Evolutionary conservation across 1,139 yeast genomes (phyloP), one percentile per base, ranked within the genome.

Genomic region (Kazachstania sp.): DNA sequence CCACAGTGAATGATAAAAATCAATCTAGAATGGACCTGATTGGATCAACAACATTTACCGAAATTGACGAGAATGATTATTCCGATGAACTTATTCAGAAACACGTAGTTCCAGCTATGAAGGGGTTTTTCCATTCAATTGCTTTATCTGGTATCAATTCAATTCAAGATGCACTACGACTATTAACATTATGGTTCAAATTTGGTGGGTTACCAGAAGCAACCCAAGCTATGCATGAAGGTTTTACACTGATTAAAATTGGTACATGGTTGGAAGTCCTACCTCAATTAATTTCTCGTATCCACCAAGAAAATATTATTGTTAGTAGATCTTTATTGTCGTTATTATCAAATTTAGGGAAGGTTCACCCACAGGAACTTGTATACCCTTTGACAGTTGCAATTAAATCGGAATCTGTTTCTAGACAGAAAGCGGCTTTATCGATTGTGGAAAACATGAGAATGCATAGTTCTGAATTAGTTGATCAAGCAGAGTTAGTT

Each of bases 341-440:
- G 0, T 70, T 94, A 37, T 71, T 94, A 53, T 78, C 95, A 2
- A 95, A 88, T 57, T 71, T 94, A 32, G 98, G 98, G 44, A 82
- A 86, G 56, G 94, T 92, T 1, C 97, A 94, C 66, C 98, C 99
- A 0, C 98, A 94, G 63, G 97, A 97, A 0, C 74, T 94, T 58
- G 94, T 92, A 3, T 90, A 88, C 61, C 98, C 98, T 3, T 72
- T 94, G 52, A 92, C 95, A 2, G 99, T 94, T 50, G 97, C 98
- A 6, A 88, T 90, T 43, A 90, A 95, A 53, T 86, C 97, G 0
- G 97, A 92, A 56, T 86, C 95, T 54, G 79, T 85, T 23, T 84
- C 83, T 18, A 78, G 98, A 59, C 94, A 88, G 66, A 78, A 80
- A 60, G 97, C 98, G 0, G 99, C 99, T 0, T 72, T 82, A 54